Percentiles rank a stretch among this genome's conserved stretches.
These are phyloP conservation scores for Botrytis fragariae DNA, from an alignment of 2,329 filamentous ascomycete species.

Conservation along the genomic window DNA sequence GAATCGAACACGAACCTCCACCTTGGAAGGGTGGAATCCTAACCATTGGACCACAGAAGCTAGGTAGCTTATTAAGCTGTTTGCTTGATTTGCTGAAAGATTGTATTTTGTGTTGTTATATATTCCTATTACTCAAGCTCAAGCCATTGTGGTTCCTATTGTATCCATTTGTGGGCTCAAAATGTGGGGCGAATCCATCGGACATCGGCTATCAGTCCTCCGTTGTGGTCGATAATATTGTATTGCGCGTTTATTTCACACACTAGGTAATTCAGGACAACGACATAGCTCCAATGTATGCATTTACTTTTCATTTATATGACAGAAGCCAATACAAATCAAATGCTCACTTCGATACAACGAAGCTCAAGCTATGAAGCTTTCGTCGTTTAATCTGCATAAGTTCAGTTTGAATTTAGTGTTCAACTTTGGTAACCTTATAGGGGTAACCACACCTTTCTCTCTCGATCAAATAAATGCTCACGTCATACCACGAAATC, in stretches of 20 bases:
- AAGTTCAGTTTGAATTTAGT: background rate
- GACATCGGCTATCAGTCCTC: background rate
- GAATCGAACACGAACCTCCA: constrained; percentile 1
- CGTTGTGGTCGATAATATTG: background rate
- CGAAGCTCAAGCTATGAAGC: background rate
- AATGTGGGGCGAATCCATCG: background rate
- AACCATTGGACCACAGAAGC: constrained; percentile 1
- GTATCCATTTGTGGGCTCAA: background rate
- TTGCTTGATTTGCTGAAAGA: background rate
- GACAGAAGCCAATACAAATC: background rate
- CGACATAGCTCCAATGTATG: background rate
- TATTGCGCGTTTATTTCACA: background rate
- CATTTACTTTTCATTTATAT: background rate
- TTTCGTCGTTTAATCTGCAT: background rate
- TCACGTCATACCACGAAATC: background rate
- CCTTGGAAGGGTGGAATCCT: background rate
- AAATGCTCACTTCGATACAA: background rate
- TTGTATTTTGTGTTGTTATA: fast-evolving
- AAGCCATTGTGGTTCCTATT: background rate
- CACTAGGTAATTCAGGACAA: background rate
- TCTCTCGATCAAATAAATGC: background rate
- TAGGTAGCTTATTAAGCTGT: background rate
- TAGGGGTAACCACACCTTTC: background rate
- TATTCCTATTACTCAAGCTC: background rate
- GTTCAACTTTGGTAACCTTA: background rate